Evolutionary conservation across 345 rosid genomes (phyloP), one percentile per base, ranked within the genome.

Genomic region (Hevea brasiliensis): DNA sequence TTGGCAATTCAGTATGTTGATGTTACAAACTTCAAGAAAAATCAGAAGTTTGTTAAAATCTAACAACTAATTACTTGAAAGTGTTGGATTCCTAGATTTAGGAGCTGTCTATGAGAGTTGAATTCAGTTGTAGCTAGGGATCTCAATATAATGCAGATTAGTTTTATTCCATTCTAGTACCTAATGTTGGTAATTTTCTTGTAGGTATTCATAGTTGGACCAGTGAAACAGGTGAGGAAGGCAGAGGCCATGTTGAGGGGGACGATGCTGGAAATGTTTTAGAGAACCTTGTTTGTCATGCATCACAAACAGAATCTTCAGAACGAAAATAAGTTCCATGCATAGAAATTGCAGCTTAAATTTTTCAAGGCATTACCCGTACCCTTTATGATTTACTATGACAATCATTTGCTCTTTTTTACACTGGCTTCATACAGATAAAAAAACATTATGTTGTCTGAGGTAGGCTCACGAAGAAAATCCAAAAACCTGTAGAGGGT

Each of bases 241-340:
- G 95, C 97, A 37, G 97, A 89, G 77, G 98, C 98, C 78, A 86
- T 92, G 73, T 75, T 94, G 76, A 88, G 97, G 82, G 98, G 98
- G 75, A 90, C 85, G 81, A 86, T 90, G 97, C 62, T 89, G 85
- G 90, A 90, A 50, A 26, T 77, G 21, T 76, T 51, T 14, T 75
- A n/a, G 65, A 66, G 57, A 42, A 47, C 6, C 6, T 62, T 2
- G 61, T 51, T 58, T 58, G 12, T 41, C 48, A 26, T 59, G 47
- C 42, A 37, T 44, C 32, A 29, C 57, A 72, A 42, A n/a, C 57
- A 63, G 26, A 13, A 54, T 61, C 64, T 75, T 48, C 29, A 51
- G 41, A 40, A 18, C 40, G 32, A 79, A 44, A 35, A 61, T 35
- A 17, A 48, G 48, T 40, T 41, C 23, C 51, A 8, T 15, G 12